phyloP scores from a whole-genome alignment of 2,329 filamentous ascomycete species.

The Xylaria sp. region DNA sequence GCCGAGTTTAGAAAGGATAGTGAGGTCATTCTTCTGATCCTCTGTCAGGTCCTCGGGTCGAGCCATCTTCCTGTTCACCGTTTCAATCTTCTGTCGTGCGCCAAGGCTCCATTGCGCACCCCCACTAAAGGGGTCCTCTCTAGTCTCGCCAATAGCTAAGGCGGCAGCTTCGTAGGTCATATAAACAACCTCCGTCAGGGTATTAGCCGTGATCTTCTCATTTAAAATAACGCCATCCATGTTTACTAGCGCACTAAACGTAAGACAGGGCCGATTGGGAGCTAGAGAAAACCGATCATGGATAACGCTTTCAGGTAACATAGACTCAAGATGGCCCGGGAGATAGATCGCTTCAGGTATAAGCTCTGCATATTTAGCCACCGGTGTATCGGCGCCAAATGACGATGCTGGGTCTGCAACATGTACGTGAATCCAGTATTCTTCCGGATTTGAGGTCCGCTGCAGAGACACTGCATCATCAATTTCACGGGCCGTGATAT shows the following conservation, averaged over 20 bases:
- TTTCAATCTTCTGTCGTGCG: constrained; percentile 38
- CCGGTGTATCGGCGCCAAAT: constrained; percentile 67
- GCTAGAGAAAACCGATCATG: constrained; percentile 66
- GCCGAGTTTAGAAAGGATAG: constrained; percentile 60
- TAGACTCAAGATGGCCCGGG: constrained; percentile 66
- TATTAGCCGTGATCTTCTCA: constrained; percentile 64
- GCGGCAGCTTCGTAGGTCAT: constrained; percentile 65
- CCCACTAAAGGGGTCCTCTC: constrained; percentile 44
- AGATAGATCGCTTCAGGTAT: constrained; percentile 70
- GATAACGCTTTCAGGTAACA: constrained; percentile 66
- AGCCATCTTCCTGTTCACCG: constrained; percentile 57
- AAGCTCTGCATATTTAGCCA: constrained; percentile 71
- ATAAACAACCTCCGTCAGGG: constrained; percentile 65
- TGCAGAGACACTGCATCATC: constrained; percentile 84
- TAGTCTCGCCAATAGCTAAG: constrained; percentile 54
- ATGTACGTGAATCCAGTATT: constrained; percentile 82
- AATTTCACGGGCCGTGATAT: constrained; percentile 72
- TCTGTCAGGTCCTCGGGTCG: constrained; percentile 56
- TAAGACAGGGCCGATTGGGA: constrained; percentile 63
- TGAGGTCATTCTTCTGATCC: constrained; percentile 59
- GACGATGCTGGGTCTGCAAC: constrained; percentile 81
- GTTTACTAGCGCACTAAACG: constrained; percentile 70
- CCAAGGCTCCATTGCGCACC: constrained; percentile 49
- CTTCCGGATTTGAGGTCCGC: constrained; percentile 59
- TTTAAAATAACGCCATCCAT: constrained; percentile 64